These are phyloP conservation scores for Acer negundo DNA, from an alignment of 345 rosid species.

Conservation along the genomic window DNA sequence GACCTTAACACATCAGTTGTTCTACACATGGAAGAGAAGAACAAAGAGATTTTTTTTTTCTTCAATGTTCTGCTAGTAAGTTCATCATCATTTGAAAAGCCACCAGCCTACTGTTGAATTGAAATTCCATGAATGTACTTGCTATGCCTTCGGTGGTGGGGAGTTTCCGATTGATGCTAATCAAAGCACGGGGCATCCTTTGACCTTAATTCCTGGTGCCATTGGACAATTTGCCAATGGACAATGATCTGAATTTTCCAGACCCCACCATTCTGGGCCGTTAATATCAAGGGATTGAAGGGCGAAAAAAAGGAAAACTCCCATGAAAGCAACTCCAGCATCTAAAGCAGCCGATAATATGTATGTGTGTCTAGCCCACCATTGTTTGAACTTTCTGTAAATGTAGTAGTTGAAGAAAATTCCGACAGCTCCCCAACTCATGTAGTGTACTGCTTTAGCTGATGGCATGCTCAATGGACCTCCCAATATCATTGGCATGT, in stretches of 20 bases:
- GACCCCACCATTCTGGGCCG: slow-evolving; percentile 61
- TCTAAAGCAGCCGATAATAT: slow-evolving; percentile 54
- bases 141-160: background rate
- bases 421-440: slow-evolving; percentile 38
- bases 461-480: slow-evolving; percentile 42
- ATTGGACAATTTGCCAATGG: slow-evolving; percentile 48
- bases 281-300: slow-evolving; percentile 35
- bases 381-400: slow-evolving; percentile 37
- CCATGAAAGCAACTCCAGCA: slow-evolving; percentile 60
- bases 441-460: slow-evolving; percentile 36
- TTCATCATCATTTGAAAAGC: background rate
- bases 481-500: slow-evolving; percentile 61
- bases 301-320: slow-evolving; percentile 35
- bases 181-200: slow-evolving; percentile 41
- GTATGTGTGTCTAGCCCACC: slow-evolving; percentile 60
- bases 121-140: background rate
- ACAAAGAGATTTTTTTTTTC: slow-evolving; percentile 28
- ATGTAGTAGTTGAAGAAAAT: slow-evolving; percentile 39
- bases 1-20: slow-evolving; percentile 38
- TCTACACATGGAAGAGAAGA: slow-evolving; percentile 47
- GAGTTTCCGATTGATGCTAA: background rate
- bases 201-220: slow-evolving; percentile 38
- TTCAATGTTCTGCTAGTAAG: slow-evolving; percentile 33
- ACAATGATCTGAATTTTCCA: slow-evolving; percentile 46
- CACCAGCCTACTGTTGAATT: background rate